phyloP scores from a whole-genome alignment of 176 grass and related monocot genomes.

The Ampelocalamus luodianensis region DNA sequence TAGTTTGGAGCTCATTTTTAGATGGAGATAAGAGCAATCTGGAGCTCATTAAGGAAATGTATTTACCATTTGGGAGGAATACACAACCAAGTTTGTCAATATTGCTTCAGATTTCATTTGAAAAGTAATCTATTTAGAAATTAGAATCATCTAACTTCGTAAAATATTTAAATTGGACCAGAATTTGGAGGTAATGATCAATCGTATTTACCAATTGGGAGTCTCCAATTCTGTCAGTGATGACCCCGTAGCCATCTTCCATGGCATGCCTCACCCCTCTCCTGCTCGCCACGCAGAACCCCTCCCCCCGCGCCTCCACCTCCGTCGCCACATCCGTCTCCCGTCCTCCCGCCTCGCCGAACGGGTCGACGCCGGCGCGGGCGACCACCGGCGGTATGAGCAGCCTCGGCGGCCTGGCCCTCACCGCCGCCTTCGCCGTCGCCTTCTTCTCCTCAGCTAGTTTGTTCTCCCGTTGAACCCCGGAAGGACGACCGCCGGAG shows the following conservation, averaged over 20 bases:
- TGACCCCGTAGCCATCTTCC: slow-evolving; percentile 70
- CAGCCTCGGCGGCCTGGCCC: slow-evolving; percentile 59
- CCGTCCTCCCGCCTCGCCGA: slow-evolving; percentile 26
- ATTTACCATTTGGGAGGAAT: too few relatives aligned
- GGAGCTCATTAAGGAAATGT: too few relatives aligned
- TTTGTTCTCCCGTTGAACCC: background rate
- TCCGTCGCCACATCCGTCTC: slow-evolving; percentile 40
- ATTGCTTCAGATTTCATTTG: too few relatives aligned
- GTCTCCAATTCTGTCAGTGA: slow-evolving; percentile 25
- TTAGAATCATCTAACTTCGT: background rate
- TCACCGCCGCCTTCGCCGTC: slow-evolving; percentile 22
- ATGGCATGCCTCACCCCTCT: slow-evolving; percentile 67
- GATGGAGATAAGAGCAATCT: too few relatives aligned
- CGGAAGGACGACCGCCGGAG: background rate
- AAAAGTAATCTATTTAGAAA: too few relatives aligned
- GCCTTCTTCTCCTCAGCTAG: background rate
- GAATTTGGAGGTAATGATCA: background rate
- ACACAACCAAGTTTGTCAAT: too few relatives aligned
- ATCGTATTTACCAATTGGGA: slow-evolving; percentile 59
- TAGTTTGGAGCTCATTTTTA: background rate
- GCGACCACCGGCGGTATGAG: slow-evolving; percentile 52
- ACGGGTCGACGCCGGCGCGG: slow-evolving; percentile 13
- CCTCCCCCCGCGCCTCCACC: slow-evolving; percentile 51
- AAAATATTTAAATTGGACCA: background rate
- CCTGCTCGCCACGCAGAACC: slow-evolving; percentile 62